Conservation (phyloP, 805 yeast species). For the Candida schatavii region DNA sequence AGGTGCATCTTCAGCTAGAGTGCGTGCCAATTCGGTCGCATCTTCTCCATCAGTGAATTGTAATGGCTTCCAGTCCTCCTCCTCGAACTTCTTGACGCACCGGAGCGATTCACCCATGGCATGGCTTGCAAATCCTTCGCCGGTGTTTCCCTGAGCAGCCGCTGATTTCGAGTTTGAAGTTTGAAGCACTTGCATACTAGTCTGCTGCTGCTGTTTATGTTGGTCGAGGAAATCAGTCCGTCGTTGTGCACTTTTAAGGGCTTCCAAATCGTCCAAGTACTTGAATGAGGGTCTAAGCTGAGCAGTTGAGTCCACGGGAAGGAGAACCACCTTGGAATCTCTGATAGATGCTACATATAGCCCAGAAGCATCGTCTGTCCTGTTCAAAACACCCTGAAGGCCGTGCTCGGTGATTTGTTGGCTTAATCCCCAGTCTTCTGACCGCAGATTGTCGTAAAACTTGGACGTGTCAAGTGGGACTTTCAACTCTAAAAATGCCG, state of each 20-base stretch:
- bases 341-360: constrained; percentile 24
- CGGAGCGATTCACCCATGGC: constrained; percentile 40
- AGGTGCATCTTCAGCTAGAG: constrained; percentile 15
- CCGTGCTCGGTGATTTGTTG: constrained; percentile 50
- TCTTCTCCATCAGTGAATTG: constrained; percentile 24
- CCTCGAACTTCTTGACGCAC: constrained; percentile 38
- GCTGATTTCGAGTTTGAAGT: constrained; percentile 32
- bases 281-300: constrained; percentile 82
- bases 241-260: constrained; percentile 39
- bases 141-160: constrained; percentile 17
- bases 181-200: constrained; percentile 40
- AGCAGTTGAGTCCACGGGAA: constrained; percentile 63
- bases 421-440: constrained; percentile 60
- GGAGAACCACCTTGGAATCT: constrained; percentile 56
- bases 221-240: constrained; percentile 28
- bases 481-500: constrained; percentile 70
- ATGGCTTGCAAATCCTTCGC: constrained; percentile 23
- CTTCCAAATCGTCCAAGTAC: constrained; percentile 65
- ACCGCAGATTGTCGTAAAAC: constrained; percentile 64
- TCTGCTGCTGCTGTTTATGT: constrained; percentile 29
- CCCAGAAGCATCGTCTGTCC: constrained; percentile 33
- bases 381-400: constrained; percentile 66
- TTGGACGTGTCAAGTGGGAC: constrained; percentile 67
- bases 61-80: constrained; percentile 37
- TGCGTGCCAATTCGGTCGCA: constrained; percentile 13